Base-by-base conservation (phyloP, 768 basidiomycete species). In the Podaxis rugospora region DNA sequence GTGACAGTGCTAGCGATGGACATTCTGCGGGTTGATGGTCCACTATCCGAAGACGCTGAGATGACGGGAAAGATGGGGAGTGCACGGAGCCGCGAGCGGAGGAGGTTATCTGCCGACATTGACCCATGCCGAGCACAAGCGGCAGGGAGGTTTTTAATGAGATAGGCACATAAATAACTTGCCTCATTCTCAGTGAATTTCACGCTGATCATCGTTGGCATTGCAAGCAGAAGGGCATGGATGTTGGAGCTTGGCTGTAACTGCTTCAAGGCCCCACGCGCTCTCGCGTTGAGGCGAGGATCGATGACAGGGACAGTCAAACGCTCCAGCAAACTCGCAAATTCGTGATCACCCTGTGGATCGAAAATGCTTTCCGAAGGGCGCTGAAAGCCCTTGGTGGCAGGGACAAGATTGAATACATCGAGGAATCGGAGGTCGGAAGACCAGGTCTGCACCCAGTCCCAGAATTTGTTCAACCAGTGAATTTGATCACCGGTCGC, bases 401-500 rank as follows among this genome's bases (percentile, higher is more conserved):
- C 72, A 1, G 79, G 80, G 5, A 80, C 66, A 10, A 80, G 63
- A 32, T 64, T 69, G 1, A 68, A 52, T 74, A 55, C 5, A 47
- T 46, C 13, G 5, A 28, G 53, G 27, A 36, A 21, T 4, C 64
- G 56, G 1, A 64, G 60, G 16, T 62, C 64, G 11, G 51, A 59
- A 0, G 52, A 16, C 68, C 71, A 78, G 0, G 40, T 59, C 4
- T 62, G 65, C 49, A 78, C 53, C 81, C 80, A 83, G 2, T 55
- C 44, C 82, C 81, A 83, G 61, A 82, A 82, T 1, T 57, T 52
- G 0, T 70, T 66, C n/a, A 81, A 57, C 77, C 78, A 80, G 4
- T 59, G 46, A 16, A 76, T 57, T 4, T 37, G 54, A 6, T 63
- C 61, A 39, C 69, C 63, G 5, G 62, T 60, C 28, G 51, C 42